Base-by-base conservation (phyloP, 257 asterid species). In the Ajuga chamaepitys region DNA sequence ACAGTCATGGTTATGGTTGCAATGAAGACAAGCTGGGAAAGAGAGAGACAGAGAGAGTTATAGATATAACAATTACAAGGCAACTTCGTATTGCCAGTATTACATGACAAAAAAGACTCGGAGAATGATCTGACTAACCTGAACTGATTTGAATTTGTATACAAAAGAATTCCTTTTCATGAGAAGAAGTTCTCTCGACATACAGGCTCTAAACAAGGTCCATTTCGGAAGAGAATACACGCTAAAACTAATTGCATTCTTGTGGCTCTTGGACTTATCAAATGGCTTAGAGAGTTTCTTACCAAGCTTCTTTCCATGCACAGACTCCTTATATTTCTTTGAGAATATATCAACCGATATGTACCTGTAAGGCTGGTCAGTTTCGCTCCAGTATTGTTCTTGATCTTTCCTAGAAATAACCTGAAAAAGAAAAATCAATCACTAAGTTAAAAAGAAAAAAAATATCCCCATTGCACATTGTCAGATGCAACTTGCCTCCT, bases 361-460 rank as follows among this genome's bases (percentile, higher is more conserved):
- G 56, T 74, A 83, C 32, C 24, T 62, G 63, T 79, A 81, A 45
- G 78, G 71, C 48, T 53, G 67, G 2, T 79, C 73, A 44, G 58
- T 58, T 45, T 57, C 62, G 11, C 12, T 62, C 87, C 85, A 86
- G 67, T 78, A 86, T 24, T 83, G 80, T 58, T 68, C 79, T 65
- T 85, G 89, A 71, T 82, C 93, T 54, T 85, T 78, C 66, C 50
- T 66, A 5, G 89, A 85, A 26, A 82, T 77, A 59, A 86, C 86
- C 87, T 86, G 80, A 30, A 30, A 30, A 28, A n/a, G 9, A 56
- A 67, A 58, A 63, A 53, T 37, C 20, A 71, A 5, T 42, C 22
- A 45, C 22, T 16, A 21, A 32, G 58, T 13, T 7, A 56, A 37
- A 10, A 24, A 14, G 40, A 25, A 40, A 41, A 46, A 13, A 58